A percentile compares a stretch with the other conserved stretches of the same genome.
phyloP scores from a whole-genome alignment of 2,329 filamentous ascomycete genomes.

The Pestalotiopsis sp. region DNA sequence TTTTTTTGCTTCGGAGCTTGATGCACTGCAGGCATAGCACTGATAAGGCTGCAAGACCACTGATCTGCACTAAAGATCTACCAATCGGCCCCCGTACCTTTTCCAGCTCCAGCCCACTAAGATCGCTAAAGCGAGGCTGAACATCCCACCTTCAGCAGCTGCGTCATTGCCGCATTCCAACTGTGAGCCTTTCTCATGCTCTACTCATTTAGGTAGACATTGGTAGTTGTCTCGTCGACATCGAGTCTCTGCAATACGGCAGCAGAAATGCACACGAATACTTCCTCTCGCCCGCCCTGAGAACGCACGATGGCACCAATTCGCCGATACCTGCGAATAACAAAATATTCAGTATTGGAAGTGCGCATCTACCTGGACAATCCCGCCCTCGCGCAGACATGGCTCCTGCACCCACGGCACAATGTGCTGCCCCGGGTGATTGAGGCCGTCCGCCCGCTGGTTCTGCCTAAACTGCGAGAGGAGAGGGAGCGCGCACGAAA shows the following conservation, averaged over 20 bases:
- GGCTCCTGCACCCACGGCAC: constrained; percentile 78
- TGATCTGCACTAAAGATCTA: constrained; percentile 3
- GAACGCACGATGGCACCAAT: constrained; percentile 74
- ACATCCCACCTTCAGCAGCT: neutral
- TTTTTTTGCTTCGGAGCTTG: neutral
- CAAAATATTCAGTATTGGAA: constrained; percentile 93
- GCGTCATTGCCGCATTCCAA: constrained; percentile 4
- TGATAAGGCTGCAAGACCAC: neutral
- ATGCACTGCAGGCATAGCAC: neutral
- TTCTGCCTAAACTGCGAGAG: constrained; percentile 88
- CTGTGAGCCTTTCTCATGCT: neutral
- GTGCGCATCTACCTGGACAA: constrained; percentile 95
- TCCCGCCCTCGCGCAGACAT: constrained; percentile 78
- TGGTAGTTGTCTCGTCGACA: neutral
- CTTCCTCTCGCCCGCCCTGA: neutral
- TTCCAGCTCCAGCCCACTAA: neutral
- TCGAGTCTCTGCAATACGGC: neutral
- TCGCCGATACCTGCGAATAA: constrained; percentile 87
- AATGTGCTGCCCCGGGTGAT: constrained; percentile 83
- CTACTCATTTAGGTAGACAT: neutral
- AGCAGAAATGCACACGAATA: neutral
- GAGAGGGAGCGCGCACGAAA: constrained; percentile 62
- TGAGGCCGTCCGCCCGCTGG: constrained; percentile 79
- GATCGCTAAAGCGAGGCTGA: constrained; percentile 10
- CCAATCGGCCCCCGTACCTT: neutral